Evolutionary conservation across 2,329 filamentous ascomycete genomes (phyloP).

Genomic region (Epichloe aotearoae): DNA sequence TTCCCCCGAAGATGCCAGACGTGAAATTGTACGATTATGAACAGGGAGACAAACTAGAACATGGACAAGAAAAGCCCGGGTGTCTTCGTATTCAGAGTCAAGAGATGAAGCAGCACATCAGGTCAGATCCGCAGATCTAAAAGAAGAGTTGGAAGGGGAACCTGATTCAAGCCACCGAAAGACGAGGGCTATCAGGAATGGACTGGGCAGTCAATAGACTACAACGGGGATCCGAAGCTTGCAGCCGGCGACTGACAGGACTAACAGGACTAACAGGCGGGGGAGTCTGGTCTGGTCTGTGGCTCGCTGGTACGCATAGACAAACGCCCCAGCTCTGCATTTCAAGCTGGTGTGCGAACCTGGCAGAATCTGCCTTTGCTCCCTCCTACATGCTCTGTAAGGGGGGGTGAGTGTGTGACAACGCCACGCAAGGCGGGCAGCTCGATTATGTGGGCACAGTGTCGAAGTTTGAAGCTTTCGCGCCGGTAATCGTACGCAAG

Average conservation of each 20-base stretch:
- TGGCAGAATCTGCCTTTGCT: neutral
- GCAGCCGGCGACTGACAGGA: slow-evolving; percentile 1
- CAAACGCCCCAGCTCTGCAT: slow-evolving; percentile 7
- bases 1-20: neutral
- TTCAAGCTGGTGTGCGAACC: neutral
- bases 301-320: neutral
- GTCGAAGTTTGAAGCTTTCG: neutral
- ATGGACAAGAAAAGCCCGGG: neutral
- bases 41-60: neutral
- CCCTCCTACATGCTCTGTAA: neutral
- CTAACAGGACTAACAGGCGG: slow-evolving; percentile 2
- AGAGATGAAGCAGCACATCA: neutral
- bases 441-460: neutral
- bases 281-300: neutral
- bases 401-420: neutral
- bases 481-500: neutral
- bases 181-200: neutral
- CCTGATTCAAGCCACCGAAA: slow-evolving; percentile 1
- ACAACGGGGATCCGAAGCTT: slow-evolving; percentile 1
- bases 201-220: neutral
- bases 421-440: slow-evolving; percentile 4
- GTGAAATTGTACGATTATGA: neutral
- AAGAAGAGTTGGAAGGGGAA: neutral
- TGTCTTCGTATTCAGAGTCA: neutral
- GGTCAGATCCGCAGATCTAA: neutral